Percentiles rank a stretch among this genome's conserved stretches.
Conservation (phyloP, 306 rosid genomes). For the Carpinus viminea region DNA sequence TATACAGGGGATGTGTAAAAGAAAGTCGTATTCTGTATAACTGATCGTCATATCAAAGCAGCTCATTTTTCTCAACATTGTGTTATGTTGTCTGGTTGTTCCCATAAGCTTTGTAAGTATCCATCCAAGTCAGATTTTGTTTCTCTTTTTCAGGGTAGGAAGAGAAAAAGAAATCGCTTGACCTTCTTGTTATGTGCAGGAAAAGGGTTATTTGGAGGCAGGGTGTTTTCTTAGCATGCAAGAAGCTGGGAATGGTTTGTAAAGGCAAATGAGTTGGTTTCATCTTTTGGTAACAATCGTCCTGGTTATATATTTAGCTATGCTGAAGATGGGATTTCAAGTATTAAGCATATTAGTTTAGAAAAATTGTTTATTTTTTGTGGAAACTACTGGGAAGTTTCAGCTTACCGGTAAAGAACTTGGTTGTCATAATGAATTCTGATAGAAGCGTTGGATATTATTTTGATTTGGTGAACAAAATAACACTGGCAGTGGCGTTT, state of each 20-base stretch:
- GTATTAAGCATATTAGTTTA: neutral
- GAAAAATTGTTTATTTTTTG: no score
- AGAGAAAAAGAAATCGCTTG: neutral
- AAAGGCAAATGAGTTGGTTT: neutral
- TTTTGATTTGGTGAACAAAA: no score
- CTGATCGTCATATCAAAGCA: neutral
- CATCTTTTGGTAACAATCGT: neutral
- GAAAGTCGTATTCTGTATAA: neutral
- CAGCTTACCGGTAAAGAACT: neutral
- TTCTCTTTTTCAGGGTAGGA: neutral
- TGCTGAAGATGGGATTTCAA: neutral
- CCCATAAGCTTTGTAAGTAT: neutral
- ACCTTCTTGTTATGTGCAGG: neutral
- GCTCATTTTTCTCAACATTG: neutral
- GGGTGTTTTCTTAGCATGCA: neutral
- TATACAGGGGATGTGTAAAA: neutral
- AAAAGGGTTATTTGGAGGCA: neutral
- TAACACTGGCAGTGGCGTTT: no score
- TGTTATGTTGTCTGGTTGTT: neutral
- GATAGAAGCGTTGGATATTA: neutral
- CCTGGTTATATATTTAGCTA: neutral
- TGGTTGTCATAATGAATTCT: neutral
- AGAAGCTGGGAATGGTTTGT: neutral
- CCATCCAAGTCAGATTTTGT: neutral
- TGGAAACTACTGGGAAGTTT: neutral